Conservation (phyloP, 2,329 filamentous ascomycete species). For the Pestalotiopsis sp. region DNA sequence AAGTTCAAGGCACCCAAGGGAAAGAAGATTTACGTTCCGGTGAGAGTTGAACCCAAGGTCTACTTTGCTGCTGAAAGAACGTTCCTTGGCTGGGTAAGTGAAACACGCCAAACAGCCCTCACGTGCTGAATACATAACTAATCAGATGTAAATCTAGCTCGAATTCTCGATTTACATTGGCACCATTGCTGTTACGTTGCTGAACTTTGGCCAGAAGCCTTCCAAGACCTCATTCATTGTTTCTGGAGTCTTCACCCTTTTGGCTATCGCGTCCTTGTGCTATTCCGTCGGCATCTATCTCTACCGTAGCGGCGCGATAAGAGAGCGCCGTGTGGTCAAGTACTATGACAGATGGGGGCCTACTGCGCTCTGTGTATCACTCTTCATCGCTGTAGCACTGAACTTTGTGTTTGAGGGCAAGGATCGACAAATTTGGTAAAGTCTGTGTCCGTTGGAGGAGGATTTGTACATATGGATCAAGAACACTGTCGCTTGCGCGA, state of each 20-base stretch:
- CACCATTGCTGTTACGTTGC: slow-evolving; percentile 79
- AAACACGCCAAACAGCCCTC: background rate
- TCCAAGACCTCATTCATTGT: slow-evolving; percentile 65
- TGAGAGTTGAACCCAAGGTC: slow-evolving; percentile 96
- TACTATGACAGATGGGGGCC: slow-evolving; percentile 94
- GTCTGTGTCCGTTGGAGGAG: background rate
- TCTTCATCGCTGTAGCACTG: slow-evolving; percentile 74
- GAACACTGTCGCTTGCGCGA: background rate
- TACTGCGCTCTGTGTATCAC: slow-evolving; percentile 70
- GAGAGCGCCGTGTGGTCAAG: slow-evolving; percentile 78
- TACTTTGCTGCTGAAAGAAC: slow-evolving; percentile 96
- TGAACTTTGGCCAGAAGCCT: slow-evolving; percentile 74
- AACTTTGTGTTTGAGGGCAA: slow-evolving; percentile 82
- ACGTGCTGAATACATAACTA: background rate
- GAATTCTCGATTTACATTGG: slow-evolving; percentile 96
- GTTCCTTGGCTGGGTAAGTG: slow-evolving; percentile 85
- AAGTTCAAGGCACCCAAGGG: slow-evolving; percentile 75
- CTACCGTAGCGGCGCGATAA: slow-evolving; percentile 85
- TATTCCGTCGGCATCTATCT: slow-evolving; percentile 87
- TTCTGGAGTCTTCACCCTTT: slow-evolving; percentile 77
- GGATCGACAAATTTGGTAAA: slow-evolving; percentile 57
- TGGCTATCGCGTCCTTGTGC: slow-evolving; percentile 76
- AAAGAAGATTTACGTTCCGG: slow-evolving; percentile 93
- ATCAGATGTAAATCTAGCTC: slow-evolving; percentile 54
- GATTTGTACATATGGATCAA: background rate